Percentiles rank a stretch among this genome's conserved stretches.
Conservation (phyloP, 306 rosid species). For the Chamaecrista fasciculata region DNA sequence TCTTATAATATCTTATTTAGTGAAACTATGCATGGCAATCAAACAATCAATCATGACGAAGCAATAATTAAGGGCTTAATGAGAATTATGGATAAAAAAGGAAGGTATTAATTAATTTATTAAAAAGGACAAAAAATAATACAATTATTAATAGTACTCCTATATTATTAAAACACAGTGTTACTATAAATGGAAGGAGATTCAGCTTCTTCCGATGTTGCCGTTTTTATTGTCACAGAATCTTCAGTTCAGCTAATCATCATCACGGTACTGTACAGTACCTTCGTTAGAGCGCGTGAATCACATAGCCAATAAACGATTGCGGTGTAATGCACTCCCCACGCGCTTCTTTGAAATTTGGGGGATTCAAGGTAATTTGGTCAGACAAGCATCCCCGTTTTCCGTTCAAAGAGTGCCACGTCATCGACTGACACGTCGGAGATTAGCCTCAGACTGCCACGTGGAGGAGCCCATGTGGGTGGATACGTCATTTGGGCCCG, state of each 20-base stretch:
- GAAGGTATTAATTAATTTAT: too few species aligned
- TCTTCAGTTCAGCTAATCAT: neutral
- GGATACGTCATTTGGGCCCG: constrained; percentile 34
- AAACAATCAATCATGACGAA: too few species aligned
- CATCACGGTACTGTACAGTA: neutral
- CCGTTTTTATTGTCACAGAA: neutral
- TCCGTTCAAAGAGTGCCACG: too few species aligned
- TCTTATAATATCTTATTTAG: too few species aligned
- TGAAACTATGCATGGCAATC: too few species aligned
- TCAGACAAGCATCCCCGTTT: too few species aligned
- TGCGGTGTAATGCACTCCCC: neutral
- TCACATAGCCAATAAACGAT: neutral
- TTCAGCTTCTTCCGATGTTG: too few species aligned
- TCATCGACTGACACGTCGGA: constrained; percentile 38
- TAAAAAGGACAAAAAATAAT: constrained; percentile 1
- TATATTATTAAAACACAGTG: neutral
- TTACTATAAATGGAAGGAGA: neutral
- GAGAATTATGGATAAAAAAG: too few species aligned
- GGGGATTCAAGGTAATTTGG: too few species aligned
- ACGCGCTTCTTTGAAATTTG: too few species aligned
- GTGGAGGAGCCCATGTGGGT: constrained; percentile 36
- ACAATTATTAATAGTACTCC: too few species aligned
- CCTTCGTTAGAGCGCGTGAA: neutral
- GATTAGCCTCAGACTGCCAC: constrained; percentile 14
- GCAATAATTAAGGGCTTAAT: too few species aligned